These are phyloP conservation scores for Tuber calosporum DNA, from an alignment of 495 filamentous ascomycete genomes.

Conservation along the genomic window DNA sequence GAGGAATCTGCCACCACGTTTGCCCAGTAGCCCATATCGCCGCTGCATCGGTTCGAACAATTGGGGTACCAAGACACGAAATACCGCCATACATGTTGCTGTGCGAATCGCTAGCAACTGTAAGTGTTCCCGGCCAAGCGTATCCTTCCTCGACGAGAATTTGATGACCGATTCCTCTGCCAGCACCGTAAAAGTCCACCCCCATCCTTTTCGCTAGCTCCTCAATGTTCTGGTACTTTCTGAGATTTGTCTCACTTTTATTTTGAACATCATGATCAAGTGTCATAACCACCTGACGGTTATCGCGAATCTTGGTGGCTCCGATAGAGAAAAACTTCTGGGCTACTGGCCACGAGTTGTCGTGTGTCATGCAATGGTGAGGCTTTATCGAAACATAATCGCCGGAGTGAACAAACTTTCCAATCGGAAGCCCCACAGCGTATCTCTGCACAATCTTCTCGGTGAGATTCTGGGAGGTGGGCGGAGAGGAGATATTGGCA, in stretches of 20 bases:
- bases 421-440: constrained; percentile 60
- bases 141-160: constrained; percentile 83
- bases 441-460: constrained; percentile 88
- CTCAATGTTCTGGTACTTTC: constrained; percentile 81
- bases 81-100: constrained; percentile 89
- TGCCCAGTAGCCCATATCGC: constrained; percentile 76
- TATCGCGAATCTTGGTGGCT: constrained; percentile 65
- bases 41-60: constrained; percentile 82
- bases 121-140: constrained; percentile 68
- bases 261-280: constrained; percentile 95
- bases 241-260: constrained; percentile 69
- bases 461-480: constrained; percentile 67
- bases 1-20: constrained; percentile 88
- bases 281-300: constrained; percentile 75
- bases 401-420: constrained; percentile 64
- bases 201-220: constrained; percentile 75
- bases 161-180: constrained; percentile 79
- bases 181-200: constrained; percentile 76
- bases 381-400: constrained; percentile 79
- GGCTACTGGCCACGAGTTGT: constrained; percentile 83
- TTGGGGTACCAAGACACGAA: constrained; percentile 66
- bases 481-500: constrained; percentile 36
- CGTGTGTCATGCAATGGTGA: constrained; percentile 79
- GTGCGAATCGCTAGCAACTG: constrained; percentile 76
- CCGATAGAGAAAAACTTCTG: constrained; percentile 84